Evolutionary conservation across 2,329 filamentous ascomycete species (phyloP).

Genomic region (Apiospora malaysiana): DNA sequence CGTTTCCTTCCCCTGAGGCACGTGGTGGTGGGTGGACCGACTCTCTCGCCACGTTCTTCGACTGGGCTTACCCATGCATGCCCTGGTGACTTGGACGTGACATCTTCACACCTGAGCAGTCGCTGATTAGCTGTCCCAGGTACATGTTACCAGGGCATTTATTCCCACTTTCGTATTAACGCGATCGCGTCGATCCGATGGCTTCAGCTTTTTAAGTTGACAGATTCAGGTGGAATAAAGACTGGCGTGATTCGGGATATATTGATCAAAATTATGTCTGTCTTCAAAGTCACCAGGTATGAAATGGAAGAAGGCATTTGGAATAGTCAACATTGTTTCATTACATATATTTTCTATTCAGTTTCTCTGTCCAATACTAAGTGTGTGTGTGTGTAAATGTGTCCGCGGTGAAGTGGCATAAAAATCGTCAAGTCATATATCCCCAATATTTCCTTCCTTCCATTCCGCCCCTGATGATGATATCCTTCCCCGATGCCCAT

Average conservation of each 20-base stretch:
- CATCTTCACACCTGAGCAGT: not conserved
- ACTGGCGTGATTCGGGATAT: too few relatives aligned
- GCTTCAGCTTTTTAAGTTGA: too few relatives aligned
- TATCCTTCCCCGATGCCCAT: not conserved
- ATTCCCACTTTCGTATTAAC: not conserved
- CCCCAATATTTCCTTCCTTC: not conserved
- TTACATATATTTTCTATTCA: not conserved
- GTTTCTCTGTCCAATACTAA: not conserved
- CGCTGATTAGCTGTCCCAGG: not conserved
- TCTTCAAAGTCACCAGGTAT: too few relatives aligned
- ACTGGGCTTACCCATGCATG: not conserved
- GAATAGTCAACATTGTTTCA: not conserved
- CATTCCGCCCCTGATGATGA: not conserved
- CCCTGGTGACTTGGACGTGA: not conserved
- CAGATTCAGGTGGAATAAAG: too few relatives aligned
- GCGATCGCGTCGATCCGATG: not conserved
- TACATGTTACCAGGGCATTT: not conserved
- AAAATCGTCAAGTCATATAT: constrained; percentile 13
- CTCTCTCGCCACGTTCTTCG: not conserved
- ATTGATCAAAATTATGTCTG: not conserved
- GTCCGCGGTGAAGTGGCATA: not conserved
- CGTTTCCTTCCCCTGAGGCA: not conserved
- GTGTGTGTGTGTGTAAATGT: not conserved
- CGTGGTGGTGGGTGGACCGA: not conserved
- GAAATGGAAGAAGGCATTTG: not conserved